phyloP scores from a whole-genome alignment of 1,284 basidiomycete species.

The Moesziomyces parantarcticus region DNA sequence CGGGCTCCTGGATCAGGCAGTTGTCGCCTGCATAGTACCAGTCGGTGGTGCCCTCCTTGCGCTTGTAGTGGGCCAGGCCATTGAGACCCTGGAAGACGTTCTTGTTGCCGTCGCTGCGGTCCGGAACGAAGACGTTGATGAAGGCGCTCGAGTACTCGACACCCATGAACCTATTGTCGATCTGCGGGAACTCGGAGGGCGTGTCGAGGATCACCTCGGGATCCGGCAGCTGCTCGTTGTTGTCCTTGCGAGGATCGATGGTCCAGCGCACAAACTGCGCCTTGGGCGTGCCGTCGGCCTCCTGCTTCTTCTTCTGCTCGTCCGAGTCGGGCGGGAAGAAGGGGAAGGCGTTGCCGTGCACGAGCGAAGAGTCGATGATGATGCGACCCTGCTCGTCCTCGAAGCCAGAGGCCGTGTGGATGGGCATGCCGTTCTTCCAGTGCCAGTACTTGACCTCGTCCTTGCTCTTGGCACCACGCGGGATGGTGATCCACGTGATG shows the following conservation, averaged over 20 bases:
- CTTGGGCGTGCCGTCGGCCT: constrained; percentile 20
- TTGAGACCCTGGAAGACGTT: constrained; percentile 40
- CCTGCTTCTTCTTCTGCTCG: constrained; percentile 22
- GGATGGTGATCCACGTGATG: constrained; percentile 32
- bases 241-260: constrained; percentile 33
- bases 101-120: constrained; percentile 28
- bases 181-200: constrained; percentile 40
- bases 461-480: constrained; percentile 35
- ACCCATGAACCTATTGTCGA: constrained; percentile 37
- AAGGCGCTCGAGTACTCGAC: constrained; percentile 26
- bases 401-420: constrained; percentile 27
- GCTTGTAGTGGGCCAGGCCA: constrained; percentile 26
- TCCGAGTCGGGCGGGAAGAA: constrained; percentile 31
- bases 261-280: constrained; percentile 36
- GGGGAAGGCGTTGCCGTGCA: constrained; percentile 32
- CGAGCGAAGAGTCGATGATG: constrained; percentile 32
- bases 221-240: constrained; percentile 21
- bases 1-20: constrained; percentile 41
- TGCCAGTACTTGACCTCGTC: constrained; percentile 39
- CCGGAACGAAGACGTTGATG: constrained; percentile 36
- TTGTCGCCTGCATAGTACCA: constrained; percentile 37
- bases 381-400: constrained; percentile 28
- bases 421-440: constrained; percentile 39
- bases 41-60: constrained; percentile 23
- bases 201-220: constrained; percentile 33